A percentile compares a stretch with the other conserved stretches of the same genome.
Evolutionary conservation across 2,329 filamentous ascomycete species (phyloP).

Genomic region (Sporothrix curviconia): DNA sequence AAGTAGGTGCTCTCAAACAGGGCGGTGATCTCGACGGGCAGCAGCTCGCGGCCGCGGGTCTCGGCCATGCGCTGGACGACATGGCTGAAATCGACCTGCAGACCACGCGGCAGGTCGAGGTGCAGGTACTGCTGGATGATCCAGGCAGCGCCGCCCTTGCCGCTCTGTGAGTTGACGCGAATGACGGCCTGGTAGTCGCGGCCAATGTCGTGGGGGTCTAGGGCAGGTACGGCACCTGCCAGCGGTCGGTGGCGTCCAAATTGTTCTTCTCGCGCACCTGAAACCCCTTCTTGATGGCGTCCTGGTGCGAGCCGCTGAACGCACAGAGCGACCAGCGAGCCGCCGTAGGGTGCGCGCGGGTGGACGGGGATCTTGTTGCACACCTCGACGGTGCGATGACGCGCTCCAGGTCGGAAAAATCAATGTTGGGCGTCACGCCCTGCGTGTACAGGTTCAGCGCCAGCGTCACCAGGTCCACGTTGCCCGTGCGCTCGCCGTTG

Average conservation of each 20-base stretch:
- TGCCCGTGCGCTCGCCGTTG: constrained; percentile 92
- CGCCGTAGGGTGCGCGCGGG: constrained; percentile 82
- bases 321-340: constrained; percentile 86
- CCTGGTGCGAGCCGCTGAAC: constrained; percentile 88
- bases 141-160: constrained; percentile 92
- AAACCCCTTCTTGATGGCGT: constrained; percentile 93
- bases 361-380: constrained; percentile 95
- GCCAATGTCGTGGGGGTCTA: constrained; percentile 89
- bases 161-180: constrained; percentile 92
- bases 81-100: constrained; percentile 86
- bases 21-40: constrained; percentile 73
- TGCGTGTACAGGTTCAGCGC: constrained; percentile 94
- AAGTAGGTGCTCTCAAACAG: constrained; percentile 89
- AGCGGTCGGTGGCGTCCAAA: constrained; percentile 57
- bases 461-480: constrained; percentile 89
- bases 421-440: constrained; percentile 74
- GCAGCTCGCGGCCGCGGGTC: constrained; percentile 71
- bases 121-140: constrained; percentile 84
- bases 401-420: constrained; percentile 82
- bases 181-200: constrained; percentile 98
- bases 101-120: constrained; percentile 84
- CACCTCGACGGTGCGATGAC: constrained; percentile 83
- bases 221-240: constrained; percentile 89
- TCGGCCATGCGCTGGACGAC: constrained; percentile 81
- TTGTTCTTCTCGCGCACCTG: constrained; percentile 58